Conservation (phyloP, 1,284 basidiomycete genomes). For the Cryptococcus sp. region DNA sequence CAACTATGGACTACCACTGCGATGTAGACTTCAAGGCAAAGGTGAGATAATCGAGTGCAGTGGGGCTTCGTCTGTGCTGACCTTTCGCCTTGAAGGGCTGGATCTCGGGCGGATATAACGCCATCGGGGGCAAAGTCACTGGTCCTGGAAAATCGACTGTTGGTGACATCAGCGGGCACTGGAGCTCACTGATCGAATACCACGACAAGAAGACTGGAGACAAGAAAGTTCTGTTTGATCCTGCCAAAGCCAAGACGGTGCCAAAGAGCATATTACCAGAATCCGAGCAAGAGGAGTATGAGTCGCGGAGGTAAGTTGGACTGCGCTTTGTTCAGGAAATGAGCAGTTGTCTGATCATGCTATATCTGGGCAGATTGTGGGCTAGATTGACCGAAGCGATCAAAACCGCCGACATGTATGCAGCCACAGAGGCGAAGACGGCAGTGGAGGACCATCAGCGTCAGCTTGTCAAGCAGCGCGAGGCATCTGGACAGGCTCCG, state of each 20-base stretch:
- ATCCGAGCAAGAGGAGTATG: slow-evolving; percentile 84
- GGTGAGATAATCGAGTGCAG: slow-evolving; percentile 48
- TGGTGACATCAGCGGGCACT: slow-evolving; percentile 87
- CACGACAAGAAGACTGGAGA: slow-evolving; percentile 69
- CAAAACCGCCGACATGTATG: slow-evolving; percentile 84
- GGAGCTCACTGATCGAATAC: slow-evolving; percentile 90
- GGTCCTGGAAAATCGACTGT: slow-evolving; percentile 63
- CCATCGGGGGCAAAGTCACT: slow-evolving; percentile 78
- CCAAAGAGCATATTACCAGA: slow-evolving; percentile 84
- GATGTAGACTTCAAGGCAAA: slow-evolving; percentile 99
- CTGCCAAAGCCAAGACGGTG: slow-evolving; percentile 68
- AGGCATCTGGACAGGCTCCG: slow-evolving; percentile 63
- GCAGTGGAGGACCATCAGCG: slow-evolving; percentile 91
- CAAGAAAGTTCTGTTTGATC: slow-evolving; percentile 83
- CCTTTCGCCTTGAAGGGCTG: slow-evolving; percentile 67
- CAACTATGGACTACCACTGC: slow-evolving; percentile 70
- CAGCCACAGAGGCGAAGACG: slow-evolving; percentile 86
- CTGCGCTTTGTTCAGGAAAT: neutral
- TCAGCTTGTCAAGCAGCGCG: slow-evolving; percentile 72
- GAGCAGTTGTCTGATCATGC: neutral
- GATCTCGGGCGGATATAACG: slow-evolving; percentile 96
- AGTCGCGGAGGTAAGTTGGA: slow-evolving; percentile 71
- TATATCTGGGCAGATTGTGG: slow-evolving; percentile 68
- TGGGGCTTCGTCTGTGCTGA: neutral
- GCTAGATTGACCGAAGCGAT: slow-evolving; percentile 83